These are phyloP conservation scores for Edaphochlamys debaryana DNA, from an alignment of 139 green algal species.

Conservation along the genomic window DNA sequence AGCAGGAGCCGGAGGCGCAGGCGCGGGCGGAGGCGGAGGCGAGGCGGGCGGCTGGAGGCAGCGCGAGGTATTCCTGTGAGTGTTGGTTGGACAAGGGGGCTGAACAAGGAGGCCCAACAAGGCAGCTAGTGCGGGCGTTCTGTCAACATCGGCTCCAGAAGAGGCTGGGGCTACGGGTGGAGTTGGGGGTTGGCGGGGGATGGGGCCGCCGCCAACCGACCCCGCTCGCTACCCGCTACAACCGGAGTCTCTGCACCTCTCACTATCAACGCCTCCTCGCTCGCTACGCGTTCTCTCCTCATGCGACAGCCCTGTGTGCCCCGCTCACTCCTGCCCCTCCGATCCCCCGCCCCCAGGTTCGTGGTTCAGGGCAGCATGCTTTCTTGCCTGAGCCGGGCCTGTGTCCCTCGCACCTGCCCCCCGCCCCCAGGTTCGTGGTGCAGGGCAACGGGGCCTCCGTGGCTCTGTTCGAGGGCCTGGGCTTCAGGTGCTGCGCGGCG, in stretches of 20 bases:
- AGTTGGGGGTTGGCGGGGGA: background rate
- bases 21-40: background rate
- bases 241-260: background rate
- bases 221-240: background rate
- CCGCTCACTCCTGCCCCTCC: background rate
- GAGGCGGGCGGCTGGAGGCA: background rate
- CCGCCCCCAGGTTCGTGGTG: constrained; percentile 13
- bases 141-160: background rate
- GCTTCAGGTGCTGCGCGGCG: background rate
- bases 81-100: background rate
- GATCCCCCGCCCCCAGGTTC: background rate
- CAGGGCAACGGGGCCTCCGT: background rate
- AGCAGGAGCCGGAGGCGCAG: too few species aligned
- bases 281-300: too few species aligned
- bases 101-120: background rate
- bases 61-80: constrained; percentile 3
- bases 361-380: background rate
- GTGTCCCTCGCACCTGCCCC: background rate
- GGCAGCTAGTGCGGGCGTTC: background rate
- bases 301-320: too few species aligned
- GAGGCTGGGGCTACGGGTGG: too few species aligned
- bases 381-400: too few species aligned
- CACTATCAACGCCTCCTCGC: background rate
- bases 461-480: constrained; percentile 12
- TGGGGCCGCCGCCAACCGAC: too few species aligned